Base-by-base conservation (phyloP, 768 basidiomycete species). In the Cytidiella melzeri region DNA sequence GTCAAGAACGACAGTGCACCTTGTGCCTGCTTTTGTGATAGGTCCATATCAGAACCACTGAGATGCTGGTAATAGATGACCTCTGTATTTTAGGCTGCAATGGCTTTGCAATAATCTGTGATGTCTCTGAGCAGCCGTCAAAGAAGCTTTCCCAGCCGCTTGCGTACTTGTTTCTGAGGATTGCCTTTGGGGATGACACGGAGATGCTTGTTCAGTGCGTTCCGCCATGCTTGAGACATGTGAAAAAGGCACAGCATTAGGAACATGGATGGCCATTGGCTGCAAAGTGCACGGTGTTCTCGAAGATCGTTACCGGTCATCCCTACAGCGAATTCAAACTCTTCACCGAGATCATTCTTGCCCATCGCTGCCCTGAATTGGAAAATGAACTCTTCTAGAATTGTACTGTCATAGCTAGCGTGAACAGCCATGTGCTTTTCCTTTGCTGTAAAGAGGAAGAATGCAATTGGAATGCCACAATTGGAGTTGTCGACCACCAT, bases 181-280 rank as follows among this genome's bases (percentile, higher is more conserved):
- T 36, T n/a, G 10, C 34, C 34, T n/a, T 36, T 36, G 9, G 59
- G 62, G 45, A 63, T 61, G 34, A 40, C 49, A 13, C 52, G 37
- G n/a, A 68, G 51, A 39, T 51, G 52, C 21, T 55, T 55, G 52
- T 61, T 62, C n/a, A 67, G 55, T 5, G 50, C 52, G 45, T 66
- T 68, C 15, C 55, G 47, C 69, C 67, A 69, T 21, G 60, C 58
- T 39, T 69, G 67, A 55, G 63, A 63, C 21, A 60, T 47, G 55
- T 70, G 68, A 47, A 70, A 69, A 24, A 61, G 62, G 55, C n/a
- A n/a, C n/a, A n/a, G n/a, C n/a, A n/a, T n/a, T n/a, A n/a, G n/a
- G n/a, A n/a, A n/a, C n/a, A n/a, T 69, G 69, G 12, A 10, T 7
- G 44, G 44, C 7, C 41, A 67, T 48, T n/a, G 25, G 20, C 21